Conservation (phyloP, 2,329 filamentous ascomycete genomes). For the Corynespora cassiicola region DNA sequence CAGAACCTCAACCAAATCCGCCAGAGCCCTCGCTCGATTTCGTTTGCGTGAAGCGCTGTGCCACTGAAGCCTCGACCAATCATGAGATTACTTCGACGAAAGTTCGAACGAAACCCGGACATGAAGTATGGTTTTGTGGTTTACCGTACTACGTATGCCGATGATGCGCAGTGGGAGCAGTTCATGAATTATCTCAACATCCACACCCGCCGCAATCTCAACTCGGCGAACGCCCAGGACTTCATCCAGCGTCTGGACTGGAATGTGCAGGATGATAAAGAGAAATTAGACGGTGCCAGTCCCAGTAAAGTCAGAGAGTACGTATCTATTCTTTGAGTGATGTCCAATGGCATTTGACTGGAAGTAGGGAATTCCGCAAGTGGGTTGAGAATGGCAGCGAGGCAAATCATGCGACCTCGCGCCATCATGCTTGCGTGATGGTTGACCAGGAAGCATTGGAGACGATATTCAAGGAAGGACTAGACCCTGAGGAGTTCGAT, state of each 20-base stretch:
- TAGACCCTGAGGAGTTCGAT: too few relatives aligned
- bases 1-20: too few relatives aligned
- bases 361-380: not conserved
- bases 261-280: constrained; percentile 9
- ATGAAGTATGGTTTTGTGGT: constrained; percentile 7
- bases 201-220: not conserved
- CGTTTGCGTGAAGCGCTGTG: too few relatives aligned
- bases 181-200: constrained; percentile 6
- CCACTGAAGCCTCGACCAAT: too few relatives aligned
- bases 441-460: not conserved
- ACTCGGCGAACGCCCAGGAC: not conserved
- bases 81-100: too few relatives aligned
- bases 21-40: too few relatives aligned
- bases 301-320: not conserved
- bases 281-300: not conserved
- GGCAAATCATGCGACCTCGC: not conserved
- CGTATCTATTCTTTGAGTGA: too few relatives aligned
- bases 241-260: constrained; percentile 3
- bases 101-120: constrained; percentile 1
- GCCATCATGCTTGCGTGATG: not conserved
- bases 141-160: constrained; percentile 1
- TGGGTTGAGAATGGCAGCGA: not conserved
- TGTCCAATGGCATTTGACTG: too few relatives aligned
- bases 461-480: too few relatives aligned
- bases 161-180: constrained; percentile 2